phyloP scores from a whole-genome alignment of 2,329 filamentous ascomycete genomes.

The Fusarium globosum region DNA sequence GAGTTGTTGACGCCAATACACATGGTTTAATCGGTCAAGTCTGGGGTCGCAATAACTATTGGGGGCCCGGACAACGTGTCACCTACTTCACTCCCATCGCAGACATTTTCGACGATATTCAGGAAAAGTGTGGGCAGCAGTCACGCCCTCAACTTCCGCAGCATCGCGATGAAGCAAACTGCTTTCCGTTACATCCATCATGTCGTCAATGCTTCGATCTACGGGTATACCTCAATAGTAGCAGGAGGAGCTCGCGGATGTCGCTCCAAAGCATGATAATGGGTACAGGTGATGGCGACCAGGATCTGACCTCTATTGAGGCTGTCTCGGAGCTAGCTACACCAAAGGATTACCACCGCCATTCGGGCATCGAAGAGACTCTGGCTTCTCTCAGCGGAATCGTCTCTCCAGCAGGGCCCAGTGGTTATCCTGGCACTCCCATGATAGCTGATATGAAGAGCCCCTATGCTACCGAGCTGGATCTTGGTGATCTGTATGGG shows the following conservation, averaged over 20 bases:
- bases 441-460: slow-evolving; percentile 51
- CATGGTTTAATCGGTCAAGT: slow-evolving; percentile 56
- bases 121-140: slow-evolving; percentile 56
- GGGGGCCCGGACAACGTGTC: slow-evolving; percentile 53
- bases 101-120: slow-evolving; percentile 59
- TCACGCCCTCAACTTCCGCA: slow-evolving; percentile 55
- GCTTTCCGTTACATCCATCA: slow-evolving; percentile 54
- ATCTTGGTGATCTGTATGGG: slow-evolving; percentile 49
- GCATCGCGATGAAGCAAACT: slow-evolving; percentile 54
- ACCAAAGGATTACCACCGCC: slow-evolving; percentile 52
- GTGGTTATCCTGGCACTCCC: slow-evolving; percentile 44
- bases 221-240: slow-evolving; percentile 54
- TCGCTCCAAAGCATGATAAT: slow-evolving; percentile 58
- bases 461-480: slow-evolving; percentile 52
- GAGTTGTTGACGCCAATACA: slow-evolving; percentile 55
- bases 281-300: slow-evolving; percentile 49
- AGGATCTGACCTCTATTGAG: slow-evolving; percentile 53
- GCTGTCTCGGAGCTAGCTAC: slow-evolving; percentile 57
- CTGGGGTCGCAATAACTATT: slow-evolving; percentile 59
- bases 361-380: slow-evolving; percentile 50
- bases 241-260: slow-evolving; percentile 55
- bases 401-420: slow-evolving; percentile 35
- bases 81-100: slow-evolving; percentile 58
- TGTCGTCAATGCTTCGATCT: slow-evolving; percentile 57
- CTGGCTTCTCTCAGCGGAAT: slow-evolving; percentile 49